Evolutionary conservation across 345 rosid species (phyloP).

Genomic region (Gossypium stocksii): DNA sequence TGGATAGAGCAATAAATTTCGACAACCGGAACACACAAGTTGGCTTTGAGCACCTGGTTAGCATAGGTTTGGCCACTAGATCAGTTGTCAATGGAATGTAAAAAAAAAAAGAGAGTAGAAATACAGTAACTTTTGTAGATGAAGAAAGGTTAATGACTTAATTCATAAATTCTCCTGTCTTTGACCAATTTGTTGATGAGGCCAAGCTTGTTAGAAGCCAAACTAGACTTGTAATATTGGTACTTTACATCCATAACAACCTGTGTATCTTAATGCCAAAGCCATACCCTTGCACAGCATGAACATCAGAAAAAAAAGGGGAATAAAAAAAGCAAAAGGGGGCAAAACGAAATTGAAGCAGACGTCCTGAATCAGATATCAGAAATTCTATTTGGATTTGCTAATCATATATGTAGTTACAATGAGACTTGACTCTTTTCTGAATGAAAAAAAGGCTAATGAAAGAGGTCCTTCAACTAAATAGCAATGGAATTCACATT

Average conservation of each 20-base stretch:
- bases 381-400: background rate
- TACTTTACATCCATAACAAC: background rate
- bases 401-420: background rate
- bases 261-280: background rate
- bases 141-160: background rate
- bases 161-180: background rate
- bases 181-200: background rate
- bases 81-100: background rate
- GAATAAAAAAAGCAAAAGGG: background rate
- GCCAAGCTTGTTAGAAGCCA: background rate
- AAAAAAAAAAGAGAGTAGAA: background rate
- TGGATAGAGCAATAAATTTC: constrained; percentile 84
- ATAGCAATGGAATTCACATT: constrained; percentile 1
- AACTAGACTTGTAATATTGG: too few relatives aligned
- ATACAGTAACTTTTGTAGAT: background rate
- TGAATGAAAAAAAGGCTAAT: too few relatives aligned
- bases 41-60: constrained; percentile 66
- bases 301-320: background rate
- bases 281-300: background rate
- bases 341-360: background rate
- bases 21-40: constrained; percentile 95
- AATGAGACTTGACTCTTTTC: background rate
- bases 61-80: constrained; percentile 3
- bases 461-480: background rate
- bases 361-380: background rate